Conservation (phyloP, 345 rosid genomes). For the Pistacia vera region DNA sequence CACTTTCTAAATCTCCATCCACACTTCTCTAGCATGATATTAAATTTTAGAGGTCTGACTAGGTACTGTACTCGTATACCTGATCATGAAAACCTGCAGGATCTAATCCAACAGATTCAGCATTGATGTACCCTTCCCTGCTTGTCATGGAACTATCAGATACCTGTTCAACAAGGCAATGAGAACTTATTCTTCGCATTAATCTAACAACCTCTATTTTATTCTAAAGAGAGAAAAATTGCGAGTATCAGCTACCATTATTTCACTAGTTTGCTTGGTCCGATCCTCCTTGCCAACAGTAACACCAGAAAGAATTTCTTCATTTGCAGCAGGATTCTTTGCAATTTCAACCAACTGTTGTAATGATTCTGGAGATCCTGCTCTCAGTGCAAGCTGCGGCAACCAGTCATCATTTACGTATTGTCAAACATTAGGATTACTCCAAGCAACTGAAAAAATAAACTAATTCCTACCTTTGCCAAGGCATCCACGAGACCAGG, state of each 20-base stretch:
- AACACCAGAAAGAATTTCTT: conserved; percentile 10
- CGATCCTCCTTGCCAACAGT: conserved; percentile 3
- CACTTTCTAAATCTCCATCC: too few relatives aligned
- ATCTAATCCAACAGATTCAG: conserved; percentile 29
- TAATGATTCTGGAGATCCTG: conserved; percentile 34
- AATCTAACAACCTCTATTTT: neutral
- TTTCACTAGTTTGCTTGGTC: conserved; percentile 24
- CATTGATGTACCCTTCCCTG: conserved; percentile 26
- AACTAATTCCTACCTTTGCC: conserved; percentile 28
- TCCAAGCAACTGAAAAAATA: neutral
- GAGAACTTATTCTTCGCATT: too few relatives aligned
- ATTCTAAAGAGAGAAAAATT: neutral
- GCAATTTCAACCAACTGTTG: conserved; percentile 42
- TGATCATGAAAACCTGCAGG: conserved; percentile 40
- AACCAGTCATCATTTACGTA: neutral
- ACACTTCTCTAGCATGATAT: neutral
- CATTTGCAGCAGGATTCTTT: conserved; percentile 33
- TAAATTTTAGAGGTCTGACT: neutral
- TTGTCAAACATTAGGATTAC: neutral
- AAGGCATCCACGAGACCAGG: conserved; percentile 39
- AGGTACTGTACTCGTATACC: conserved; percentile 20
- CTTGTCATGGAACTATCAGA: conserved; percentile 1
- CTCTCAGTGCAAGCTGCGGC: conserved; percentile 33
- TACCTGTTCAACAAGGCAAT: conserved; percentile 4
- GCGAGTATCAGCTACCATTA: conserved; percentile 17